Evolutionary conservation across 257 asterid species (phyloP).

Genomic region (Solanum lycopersicoides): DNA sequence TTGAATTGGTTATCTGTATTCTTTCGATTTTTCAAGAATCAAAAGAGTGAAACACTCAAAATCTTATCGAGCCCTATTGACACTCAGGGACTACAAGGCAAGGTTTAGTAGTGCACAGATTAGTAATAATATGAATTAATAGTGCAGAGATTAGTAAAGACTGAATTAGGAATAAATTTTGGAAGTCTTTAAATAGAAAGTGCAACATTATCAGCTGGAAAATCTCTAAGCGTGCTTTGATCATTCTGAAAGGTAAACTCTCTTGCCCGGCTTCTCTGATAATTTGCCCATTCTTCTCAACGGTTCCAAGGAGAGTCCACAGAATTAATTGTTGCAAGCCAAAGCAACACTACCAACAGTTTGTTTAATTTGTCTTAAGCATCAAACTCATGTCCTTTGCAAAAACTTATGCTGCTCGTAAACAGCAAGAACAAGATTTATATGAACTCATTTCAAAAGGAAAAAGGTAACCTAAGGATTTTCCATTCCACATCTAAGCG

Average conservation of each 20-base stretch:
- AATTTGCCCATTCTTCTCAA: not conserved
- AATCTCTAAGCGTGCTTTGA: not conserved
- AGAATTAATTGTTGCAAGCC: not conserved
- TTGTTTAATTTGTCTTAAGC: not conserved
- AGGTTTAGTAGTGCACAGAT: not conserved
- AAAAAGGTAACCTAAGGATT: not conserved
- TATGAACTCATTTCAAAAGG: not conserved
- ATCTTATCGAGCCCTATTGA: not conserved
- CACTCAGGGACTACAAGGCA: not conserved
- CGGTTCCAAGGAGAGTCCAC: not conserved
- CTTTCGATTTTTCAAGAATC: not conserved
- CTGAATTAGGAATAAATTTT: not conserved
- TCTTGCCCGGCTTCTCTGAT: not conserved
- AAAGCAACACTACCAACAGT: not conserved
- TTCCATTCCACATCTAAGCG: not conserved
- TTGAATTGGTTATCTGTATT: not conserved
- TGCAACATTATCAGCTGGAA: not conserved
- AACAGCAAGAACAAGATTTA: not conserved
- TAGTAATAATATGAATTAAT: not conserved
- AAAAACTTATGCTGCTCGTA: not conserved
- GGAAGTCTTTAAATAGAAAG: not conserved
- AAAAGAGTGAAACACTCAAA: not conserved
- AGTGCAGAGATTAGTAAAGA: not conserved
- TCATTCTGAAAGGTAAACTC: not conserved
- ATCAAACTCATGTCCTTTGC: not conserved